A percentile compares a stretch with the other conserved stretches of the same genome.
Evolutionary conservation across 2,329 filamentous ascomycete species (phyloP).

Genomic region (Cordyceps javanica): DNA sequence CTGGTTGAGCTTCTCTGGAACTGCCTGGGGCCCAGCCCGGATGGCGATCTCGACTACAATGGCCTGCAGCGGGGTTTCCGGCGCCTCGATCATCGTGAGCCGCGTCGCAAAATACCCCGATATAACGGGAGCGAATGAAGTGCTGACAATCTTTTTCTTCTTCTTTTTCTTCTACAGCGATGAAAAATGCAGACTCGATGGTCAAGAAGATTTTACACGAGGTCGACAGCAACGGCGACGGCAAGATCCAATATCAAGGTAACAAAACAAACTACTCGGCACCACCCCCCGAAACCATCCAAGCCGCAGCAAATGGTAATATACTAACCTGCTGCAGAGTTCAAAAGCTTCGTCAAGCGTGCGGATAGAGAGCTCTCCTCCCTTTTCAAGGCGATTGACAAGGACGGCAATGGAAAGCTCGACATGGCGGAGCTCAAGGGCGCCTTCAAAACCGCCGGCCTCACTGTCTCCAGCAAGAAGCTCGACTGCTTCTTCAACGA

Average conservation of each 20-base stretch:
- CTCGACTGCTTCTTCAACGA: conserved; percentile 82
- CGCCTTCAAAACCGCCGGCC: conserved; percentile 72
- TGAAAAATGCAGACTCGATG: conserved; percentile 89
- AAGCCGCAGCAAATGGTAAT: too few species aligned
- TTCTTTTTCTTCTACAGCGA: conserved; percentile 32
- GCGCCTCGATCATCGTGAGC: conserved; percentile 84
- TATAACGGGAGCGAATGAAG: neutral
- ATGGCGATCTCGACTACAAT: conserved; percentile 76
- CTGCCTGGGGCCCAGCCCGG: conserved; percentile 68
- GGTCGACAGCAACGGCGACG: conserved; percentile 83
- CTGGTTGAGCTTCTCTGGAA: conserved; percentile 80
- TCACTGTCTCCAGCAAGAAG: conserved; percentile 70
- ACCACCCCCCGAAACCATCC: too few species aligned
- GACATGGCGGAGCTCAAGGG: conserved; percentile 76
- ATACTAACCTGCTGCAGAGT: conserved; percentile 53
- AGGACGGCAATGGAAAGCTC: conserved; percentile 75
- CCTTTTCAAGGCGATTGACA: conserved; percentile 83
- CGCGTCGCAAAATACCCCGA: neutral
- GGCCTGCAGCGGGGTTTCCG: conserved; percentile 78
- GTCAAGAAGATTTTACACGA: conserved; percentile 72
- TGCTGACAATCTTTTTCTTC: conserved; percentile 21
- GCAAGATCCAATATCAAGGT: conserved; percentile 88
- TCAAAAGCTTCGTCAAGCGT: conserved; percentile 77
- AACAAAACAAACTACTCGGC: conserved; percentile 26
- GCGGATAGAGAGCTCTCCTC: conserved; percentile 77